phyloP scores from a whole-genome alignment of 2,329 filamentous ascomycete species.

The Exophiala alcalophila region DNA sequence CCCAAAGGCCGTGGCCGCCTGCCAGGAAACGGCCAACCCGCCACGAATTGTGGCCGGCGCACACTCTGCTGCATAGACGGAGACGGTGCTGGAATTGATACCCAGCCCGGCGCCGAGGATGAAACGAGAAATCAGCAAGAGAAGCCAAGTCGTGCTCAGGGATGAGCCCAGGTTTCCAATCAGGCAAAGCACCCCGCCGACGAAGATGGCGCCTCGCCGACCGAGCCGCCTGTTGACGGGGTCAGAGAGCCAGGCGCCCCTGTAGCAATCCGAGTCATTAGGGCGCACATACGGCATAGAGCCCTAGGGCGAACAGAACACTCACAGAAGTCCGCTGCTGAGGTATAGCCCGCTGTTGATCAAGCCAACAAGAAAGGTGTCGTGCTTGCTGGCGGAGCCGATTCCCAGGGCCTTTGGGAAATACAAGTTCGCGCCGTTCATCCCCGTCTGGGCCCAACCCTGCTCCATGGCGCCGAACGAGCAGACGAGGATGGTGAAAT shows the following conservation, averaged over 20 bases:
- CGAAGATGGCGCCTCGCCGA: constrained; percentile 65
- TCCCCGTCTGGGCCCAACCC: constrained; percentile 53
- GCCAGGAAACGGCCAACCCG: constrained; percentile 53
- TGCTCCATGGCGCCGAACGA: constrained; percentile 54
- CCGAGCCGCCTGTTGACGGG: constrained; percentile 70
- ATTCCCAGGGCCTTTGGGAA: constrained; percentile 50
- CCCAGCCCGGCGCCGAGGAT: constrained; percentile 38
- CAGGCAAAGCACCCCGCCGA: constrained; percentile 58
- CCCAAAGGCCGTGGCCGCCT: constrained; percentile 53
- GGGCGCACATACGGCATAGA: too few relatives aligned
- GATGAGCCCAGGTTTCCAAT: constrained; percentile 50
- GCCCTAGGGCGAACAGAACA: too few relatives aligned
- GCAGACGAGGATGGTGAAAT: constrained; percentile 52
- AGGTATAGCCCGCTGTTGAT: constrained; percentile 60
- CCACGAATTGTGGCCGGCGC: constrained; percentile 50
- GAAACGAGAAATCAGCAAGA: constrained; percentile 55
- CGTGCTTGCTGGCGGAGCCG: constrained; percentile 41
- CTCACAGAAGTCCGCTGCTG: constrained; percentile 48
- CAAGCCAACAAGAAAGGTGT: constrained; percentile 61
- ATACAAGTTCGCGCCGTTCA: constrained; percentile 53
- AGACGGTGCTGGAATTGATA: constrained; percentile 45
- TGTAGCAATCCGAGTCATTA: constrained; percentile 28
- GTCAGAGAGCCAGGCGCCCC: constrained; percentile 65
- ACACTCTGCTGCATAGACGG: constrained; percentile 49
- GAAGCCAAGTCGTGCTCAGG: constrained; percentile 56